These are phyloP conservation scores for Aspergillus pseudoviridinutans DNA, from an alignment of 2,329 filamentous ascomycete species.

Conservation along the genomic window DNA sequence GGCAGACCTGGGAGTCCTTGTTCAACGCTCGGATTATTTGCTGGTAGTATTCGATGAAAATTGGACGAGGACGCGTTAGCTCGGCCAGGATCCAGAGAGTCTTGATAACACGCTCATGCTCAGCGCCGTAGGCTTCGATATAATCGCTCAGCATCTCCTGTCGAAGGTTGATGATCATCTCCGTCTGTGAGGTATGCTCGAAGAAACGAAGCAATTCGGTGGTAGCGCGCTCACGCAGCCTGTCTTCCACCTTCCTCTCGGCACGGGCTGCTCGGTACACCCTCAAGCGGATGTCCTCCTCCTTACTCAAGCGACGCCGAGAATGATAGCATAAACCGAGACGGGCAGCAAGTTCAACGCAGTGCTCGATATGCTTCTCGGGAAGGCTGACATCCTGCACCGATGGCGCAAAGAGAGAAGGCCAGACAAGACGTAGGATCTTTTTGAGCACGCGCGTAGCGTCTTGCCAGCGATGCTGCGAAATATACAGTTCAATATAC, in stretches of 20 bases:
- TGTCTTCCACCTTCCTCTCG: constrained; percentile 29
- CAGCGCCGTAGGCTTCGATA: constrained; percentile 30
- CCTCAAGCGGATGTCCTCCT: constrained; percentile 34
- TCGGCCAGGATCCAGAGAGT: constrained; percentile 36
- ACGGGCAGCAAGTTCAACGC: constrained; percentile 45
- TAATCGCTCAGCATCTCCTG: constrained; percentile 40
- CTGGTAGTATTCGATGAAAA: constrained; percentile 39
- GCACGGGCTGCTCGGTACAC: constrained; percentile 33
- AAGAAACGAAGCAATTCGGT: constrained; percentile 28
- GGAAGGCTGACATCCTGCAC: constrained; percentile 45
- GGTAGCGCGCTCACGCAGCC: constrained; percentile 25
- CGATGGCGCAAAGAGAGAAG: constrained; percentile 44
- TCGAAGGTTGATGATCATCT: constrained; percentile 33
- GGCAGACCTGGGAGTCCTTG: constrained; percentile 32
- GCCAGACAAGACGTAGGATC: constrained; percentile 46
- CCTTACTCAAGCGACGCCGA: constrained; percentile 32
- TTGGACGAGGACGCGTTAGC: constrained; percentile 34
- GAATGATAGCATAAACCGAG: constrained; percentile 46
- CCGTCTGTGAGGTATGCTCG: constrained; percentile 28
- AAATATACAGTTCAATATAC: constrained; percentile 41
- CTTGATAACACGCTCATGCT: constrained; percentile 35
- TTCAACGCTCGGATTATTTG: constrained; percentile 36
- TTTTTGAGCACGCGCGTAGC: constrained; percentile 44
- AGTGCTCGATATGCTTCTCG: constrained; percentile 40
- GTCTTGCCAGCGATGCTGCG: constrained; percentile 46